Percentiles rank a stretch among this genome's conserved stretches.
phyloP scores from a whole-genome alignment of 2,329 filamentous ascomycete species.

The Aureobasidium sp. region DNA sequence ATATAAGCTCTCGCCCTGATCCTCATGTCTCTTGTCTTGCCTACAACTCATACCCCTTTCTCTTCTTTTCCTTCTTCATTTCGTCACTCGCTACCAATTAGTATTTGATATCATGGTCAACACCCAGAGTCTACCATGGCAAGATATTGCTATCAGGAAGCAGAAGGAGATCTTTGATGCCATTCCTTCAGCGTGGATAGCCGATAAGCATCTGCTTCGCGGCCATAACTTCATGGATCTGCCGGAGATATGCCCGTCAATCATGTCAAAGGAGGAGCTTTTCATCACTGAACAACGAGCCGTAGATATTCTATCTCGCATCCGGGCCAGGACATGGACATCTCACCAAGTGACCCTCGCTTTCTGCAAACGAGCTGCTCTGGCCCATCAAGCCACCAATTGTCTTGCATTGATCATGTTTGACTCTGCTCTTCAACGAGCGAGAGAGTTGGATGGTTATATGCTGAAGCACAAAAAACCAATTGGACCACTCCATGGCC shows the following conservation, averaged over 20 bases:
- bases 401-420: slow-evolving; percentile 48
- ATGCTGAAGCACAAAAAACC: slow-evolving; percentile 33
- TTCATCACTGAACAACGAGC: slow-evolving; percentile 12
- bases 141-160: slow-evolving; percentile 1
- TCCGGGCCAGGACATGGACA: slow-evolving; percentile 28
- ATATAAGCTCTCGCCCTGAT: neutral
- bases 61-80: neutral
- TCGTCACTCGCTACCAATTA: neutral
- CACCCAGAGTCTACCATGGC: neutral
- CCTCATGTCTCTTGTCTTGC: neutral
- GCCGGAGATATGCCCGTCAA: neutral
- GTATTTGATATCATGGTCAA: neutral
- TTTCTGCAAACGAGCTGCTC: slow-evolving; percentile 43
- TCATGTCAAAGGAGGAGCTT: slow-evolving; percentile 11
- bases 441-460: slow-evolving; percentile 43
- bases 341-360: slow-evolving; percentile 40
- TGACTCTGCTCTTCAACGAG: slow-evolving; percentile 39
- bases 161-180: slow-evolving; percentile 1
- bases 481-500: slow-evolving; percentile 55
- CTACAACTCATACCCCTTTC: neutral
- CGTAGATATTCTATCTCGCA: neutral
- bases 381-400: slow-evolving; percentile 46
- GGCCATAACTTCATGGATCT: neutral
- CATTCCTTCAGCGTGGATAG: slow-evolving; percentile 1
- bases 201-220: neutral